These are phyloP conservation scores for Nidularia sp. DNA, from an alignment of 768 basidiomycete species.

Conservation along the genomic window DNA sequence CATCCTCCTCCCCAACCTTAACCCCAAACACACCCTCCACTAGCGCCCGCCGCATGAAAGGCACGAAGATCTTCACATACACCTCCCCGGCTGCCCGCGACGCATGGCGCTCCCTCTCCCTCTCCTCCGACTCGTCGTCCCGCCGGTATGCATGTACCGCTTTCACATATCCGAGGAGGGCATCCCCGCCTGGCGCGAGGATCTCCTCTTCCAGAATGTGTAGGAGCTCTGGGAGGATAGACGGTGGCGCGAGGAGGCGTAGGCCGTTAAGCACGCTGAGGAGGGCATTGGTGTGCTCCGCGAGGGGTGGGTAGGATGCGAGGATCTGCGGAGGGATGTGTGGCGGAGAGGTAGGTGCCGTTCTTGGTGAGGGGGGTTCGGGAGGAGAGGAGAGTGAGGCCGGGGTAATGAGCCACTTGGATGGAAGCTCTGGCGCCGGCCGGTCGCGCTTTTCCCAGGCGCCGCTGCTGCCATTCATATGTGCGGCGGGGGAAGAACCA, in stretches of 20 bases:
- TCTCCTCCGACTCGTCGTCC: slow-evolving; percentile 11
- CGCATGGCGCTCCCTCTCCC: slow-evolving; percentile 26
- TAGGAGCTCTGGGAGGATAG: slow-evolving; percentile 46
- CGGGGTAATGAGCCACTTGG: slow-evolving; percentile 46
- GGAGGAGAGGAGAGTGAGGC: slow-evolving; percentile 25
- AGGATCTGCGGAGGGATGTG: slow-evolving; percentile 72
- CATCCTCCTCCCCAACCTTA: slow-evolving; percentile 13
- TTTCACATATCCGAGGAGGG: slow-evolving; percentile 42
- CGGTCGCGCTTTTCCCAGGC: too few species aligned
- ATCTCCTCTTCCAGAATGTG: slow-evolving; percentile 43
- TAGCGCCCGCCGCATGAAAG: slow-evolving; percentile 66
- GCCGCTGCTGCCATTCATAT: too few species aligned
- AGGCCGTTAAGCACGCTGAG: slow-evolving; percentile 75
- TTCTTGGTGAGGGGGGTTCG: slow-evolving; percentile 16
- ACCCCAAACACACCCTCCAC: slow-evolving; percentile 72
- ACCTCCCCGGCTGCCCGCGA: slow-evolving; percentile 47
- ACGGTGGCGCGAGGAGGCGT: slow-evolving; percentile 72
- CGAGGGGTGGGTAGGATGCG: slow-evolving; percentile 73
- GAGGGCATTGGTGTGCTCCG: slow-evolving; percentile 66
- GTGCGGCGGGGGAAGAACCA: too few species aligned
- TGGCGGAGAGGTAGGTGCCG: slow-evolving; percentile 20
- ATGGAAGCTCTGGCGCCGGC: slow-evolving; percentile 25
- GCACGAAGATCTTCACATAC: slow-evolving; percentile 61
- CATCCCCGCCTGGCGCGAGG: slow-evolving; percentile 40
- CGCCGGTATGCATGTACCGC: slow-evolving; percentile 12